Evolutionary conservation across 495 filamentous ascomycete genomes (phyloP), one percentile per base, ranked within the genome.

Genomic region (Immersiella caudata): DNA sequence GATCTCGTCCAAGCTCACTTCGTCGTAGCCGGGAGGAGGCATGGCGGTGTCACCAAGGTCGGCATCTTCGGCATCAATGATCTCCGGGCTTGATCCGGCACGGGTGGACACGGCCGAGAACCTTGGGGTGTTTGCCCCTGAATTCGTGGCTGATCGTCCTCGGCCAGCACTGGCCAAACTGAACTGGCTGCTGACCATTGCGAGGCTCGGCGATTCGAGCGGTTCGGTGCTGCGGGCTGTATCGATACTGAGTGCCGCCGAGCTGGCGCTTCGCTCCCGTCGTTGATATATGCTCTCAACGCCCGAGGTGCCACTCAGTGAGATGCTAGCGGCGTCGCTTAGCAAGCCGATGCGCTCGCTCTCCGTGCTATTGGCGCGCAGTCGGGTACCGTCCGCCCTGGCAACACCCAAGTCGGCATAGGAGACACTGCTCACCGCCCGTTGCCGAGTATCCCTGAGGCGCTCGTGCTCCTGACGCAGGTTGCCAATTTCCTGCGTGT

Each of bases 401-500:
- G 92, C 93, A 58, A 96, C 86, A 33, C 95, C 95, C 12, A 98
- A 76, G 11, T 92, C 90, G 6, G 88, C 93, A 73, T 99, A 99
- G 65, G 87, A 88, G 16, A 97, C 95, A 66, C 87, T 91, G 55
- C 91, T 91, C 50, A 97, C 88, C 8, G 93, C 85, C 27, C 90
- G 83, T 27, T 93, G 89, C 8, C 92, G 86, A 54, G 88, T 86
- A 18, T 80, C 78, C 64, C 82, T 82, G 33, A 90, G 81, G 29
- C 86, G 80, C 29, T 89, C 89, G 68, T 93, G 89, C 65, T 91
- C 87, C 4, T 86, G 85, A 2, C 93, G 83, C 61, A 91, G 76
- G 22, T 80, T 78, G 6, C 85, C 83, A 35, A 86, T 77, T 58
- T 76, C 72, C 7, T 70, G 67, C 0, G 67, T 68, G 51, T 71